Evolutionary conservation across 108 stramenopile genomes (phyloP), one percentile per base, ranked within the genome.

Genomic region (Cylindrotheca fusiformis): DNA sequence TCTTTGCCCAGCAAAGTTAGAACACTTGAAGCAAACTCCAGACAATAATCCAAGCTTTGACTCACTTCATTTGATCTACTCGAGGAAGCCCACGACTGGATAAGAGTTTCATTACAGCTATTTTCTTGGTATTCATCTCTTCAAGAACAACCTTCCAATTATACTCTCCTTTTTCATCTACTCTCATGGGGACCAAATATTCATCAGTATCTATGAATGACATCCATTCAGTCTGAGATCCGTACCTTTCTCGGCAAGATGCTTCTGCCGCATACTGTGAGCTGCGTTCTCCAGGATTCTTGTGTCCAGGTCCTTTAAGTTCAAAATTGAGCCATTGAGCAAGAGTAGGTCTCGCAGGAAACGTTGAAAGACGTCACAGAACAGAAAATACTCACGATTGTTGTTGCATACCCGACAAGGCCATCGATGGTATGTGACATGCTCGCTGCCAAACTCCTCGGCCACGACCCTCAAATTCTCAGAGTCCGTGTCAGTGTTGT

Each of bases 201-300:
- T 90, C 88, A 60, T 89, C 88, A 33, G 81, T 77, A 47, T 91
- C 89, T 25, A 91, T 60, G 41, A 78, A 69, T 21, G 85, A 75
- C 62, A 91, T 76, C 89, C 89, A 91, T 71, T 91, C 84, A 27
- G 83, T 77, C 29, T 77, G 65, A 24, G 81, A 78, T 36, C 78
- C 89, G 47, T 87, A 87, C 19, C 89, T 71, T 26, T 71, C 78
- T 28, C 85, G 73, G 69, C 89, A 91, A 32, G 69, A 69, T 52
- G 63, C 75, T 72, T 91, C 89, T 6, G 86, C 86, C 10, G 89
- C 85, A 72, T 91, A 86, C 62, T 91, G 89, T 18, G 71, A 78
- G 20, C 83, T 85, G 20, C 89, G 74, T 55, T 87, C 89, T 23
- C 70, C 70, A 18, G 70, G 70, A 58, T 58, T 64, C 8, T 4